Evolutionary conservation across 2,329 filamentous ascomycete genomes (phyloP).

Genomic region (Nothomitra cinnamomea): DNA sequence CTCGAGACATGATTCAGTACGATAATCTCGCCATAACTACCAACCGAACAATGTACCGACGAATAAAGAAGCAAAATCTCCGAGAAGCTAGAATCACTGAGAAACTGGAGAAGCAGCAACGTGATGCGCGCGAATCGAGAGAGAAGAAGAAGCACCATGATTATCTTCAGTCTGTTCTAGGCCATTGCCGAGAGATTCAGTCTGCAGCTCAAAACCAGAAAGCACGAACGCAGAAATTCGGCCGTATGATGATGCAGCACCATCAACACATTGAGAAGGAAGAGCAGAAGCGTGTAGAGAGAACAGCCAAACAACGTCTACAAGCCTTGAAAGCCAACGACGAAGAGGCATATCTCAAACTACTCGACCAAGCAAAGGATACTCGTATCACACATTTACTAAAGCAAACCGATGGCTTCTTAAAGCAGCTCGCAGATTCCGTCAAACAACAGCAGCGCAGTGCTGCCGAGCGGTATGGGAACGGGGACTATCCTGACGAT

Average conservation of each 20-base stretch:
- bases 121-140: constrained; percentile 83
- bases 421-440: constrained; percentile 85
- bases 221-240: constrained; percentile 67
- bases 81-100: constrained; percentile 93
- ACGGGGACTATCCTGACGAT: constrained; percentile 32
- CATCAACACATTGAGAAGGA: constrained; percentile 98
- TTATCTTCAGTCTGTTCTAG: constrained; percentile 73
- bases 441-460: constrained; percentile 87
- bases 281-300: constrained; percentile 94
- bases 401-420: constrained; percentile 92
- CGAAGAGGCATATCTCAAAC: constrained; percentile 94
- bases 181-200: constrained; percentile 63
- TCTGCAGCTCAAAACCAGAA: constrained; percentile 49
- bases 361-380: constrained; percentile 96
- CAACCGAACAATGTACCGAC: constrained; percentile 76
- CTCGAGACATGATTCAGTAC: constrained; percentile 83
- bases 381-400: constrained; percentile 96
- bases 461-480: constrained; percentile 59
- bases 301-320: constrained; percentile 97
- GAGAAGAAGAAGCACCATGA: constrained; percentile 97
- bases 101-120: constrained; percentile 97
- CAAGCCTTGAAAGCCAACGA: constrained; percentile 98
- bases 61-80: constrained; percentile 93
- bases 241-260: constrained; percentile 72
- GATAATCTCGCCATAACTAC: constrained; percentile 96